Base-by-base conservation (phyloP, 768 basidiomycete genomes). In the Mycena polygramma region DNA sequence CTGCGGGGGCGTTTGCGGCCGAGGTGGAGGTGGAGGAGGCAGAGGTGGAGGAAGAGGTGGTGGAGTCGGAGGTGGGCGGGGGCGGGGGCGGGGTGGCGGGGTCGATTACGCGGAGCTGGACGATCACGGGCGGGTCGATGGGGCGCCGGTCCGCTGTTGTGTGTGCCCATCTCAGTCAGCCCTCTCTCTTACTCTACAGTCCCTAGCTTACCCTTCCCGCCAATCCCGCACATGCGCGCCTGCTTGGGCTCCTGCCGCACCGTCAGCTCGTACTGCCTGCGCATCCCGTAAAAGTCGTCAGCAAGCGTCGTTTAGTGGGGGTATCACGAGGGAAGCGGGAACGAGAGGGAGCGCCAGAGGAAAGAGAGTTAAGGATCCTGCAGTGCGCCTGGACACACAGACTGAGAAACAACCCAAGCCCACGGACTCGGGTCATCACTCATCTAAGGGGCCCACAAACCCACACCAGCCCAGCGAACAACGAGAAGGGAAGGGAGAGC, bases 121-220 rank as follows among this genome's bases (percentile, higher is more conserved):
- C 91, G 82, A 98, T 96, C 20, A 97, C 96, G 1, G 96, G 96
- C 0, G 97, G 97, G 84, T 98, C 96, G 78, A 98, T 96, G 3
- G 97, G 96, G 45, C 96, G 87, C n/a, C 96, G 89, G 86, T 97
- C 97, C 64, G 95, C 96, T 93, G 82, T 60, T 36, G 22, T 13
- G 45, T 26, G 43, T n/a, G 41, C 26, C n/a, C 24, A 61, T 46
- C n/a, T n/a, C n/a, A n/a, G n/a, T n/a, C n/a, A n/a, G n/a, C n/a
- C n/a, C n/a, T n/a, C n/a, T n/a, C n/a, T n/a, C n/a, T n/a, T n/a
- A n/a, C n/a, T n/a, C n/a, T 68, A 51, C 54, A 39, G 39, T 39
- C 7, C 7, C 39, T 39, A 7, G 39, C 13, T 7, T 39, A 89
- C 89, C 88, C 86, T 90, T 90, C 74, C 94, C 94, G 51, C 95